Percentiles rank a stretch among this genome's conserved stretches.
These are phyloP conservation scores for Calocera viscosa DNA, from an alignment of 768 basidiomycete species.

Conservation along the genomic window DNA sequence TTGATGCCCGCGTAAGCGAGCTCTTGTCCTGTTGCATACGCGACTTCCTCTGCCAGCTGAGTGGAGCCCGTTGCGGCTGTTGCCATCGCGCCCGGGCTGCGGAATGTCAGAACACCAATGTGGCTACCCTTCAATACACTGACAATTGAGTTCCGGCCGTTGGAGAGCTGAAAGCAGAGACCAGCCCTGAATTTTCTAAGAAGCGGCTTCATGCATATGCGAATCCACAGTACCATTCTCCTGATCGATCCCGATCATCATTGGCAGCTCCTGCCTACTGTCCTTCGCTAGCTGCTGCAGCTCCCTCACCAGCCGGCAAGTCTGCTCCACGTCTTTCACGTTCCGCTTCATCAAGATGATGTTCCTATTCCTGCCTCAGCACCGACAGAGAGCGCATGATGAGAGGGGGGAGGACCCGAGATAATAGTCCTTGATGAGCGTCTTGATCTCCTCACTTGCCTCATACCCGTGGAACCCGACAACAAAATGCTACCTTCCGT, in stretches of 20 bases:
- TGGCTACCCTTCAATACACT: constrained; percentile 19
- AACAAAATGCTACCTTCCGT: constrained; percentile 47
- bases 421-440: constrained; percentile 49
- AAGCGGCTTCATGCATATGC: neutral
- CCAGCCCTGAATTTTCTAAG: constrained; percentile 36
- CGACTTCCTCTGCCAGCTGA: constrained; percentile 34
- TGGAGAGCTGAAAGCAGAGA: constrained; percentile 51
- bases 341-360: constrained; percentile 62
- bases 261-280: constrained; percentile 42
- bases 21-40: constrained; percentile 44
- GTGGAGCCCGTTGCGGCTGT: constrained; percentile 43
- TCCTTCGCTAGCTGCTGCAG: constrained; percentile 46
- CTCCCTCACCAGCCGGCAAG: constrained; percentile 35
- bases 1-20: constrained; percentile 51
- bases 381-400: neutral
- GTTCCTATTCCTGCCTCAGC: constrained; percentile 23
- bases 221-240: constrained; percentile 44
- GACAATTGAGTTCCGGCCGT: constrained; percentile 55
- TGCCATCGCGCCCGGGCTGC: constrained; percentile 63
- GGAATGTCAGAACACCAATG: neutral
- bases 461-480: constrained; percentile 54
- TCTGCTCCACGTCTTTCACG: constrained; percentile 43
- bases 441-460: constrained; percentile 39
- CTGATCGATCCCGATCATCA: constrained; percentile 61
- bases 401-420: constrained; percentile 34